Conservation (phyloP, 306 rosid species). For the Dryas alaskensis region DNA sequence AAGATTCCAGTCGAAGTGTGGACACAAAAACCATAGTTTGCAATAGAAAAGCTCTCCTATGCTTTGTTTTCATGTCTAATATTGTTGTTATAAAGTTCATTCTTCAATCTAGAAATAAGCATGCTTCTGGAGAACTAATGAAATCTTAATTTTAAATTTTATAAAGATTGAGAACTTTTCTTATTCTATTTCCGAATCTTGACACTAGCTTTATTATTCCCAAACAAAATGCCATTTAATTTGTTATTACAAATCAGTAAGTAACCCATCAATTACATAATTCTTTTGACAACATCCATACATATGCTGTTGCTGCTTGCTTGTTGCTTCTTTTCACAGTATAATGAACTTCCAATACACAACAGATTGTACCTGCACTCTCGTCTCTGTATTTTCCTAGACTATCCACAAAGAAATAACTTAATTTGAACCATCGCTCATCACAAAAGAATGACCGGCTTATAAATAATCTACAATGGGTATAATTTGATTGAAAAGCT, state of each 20-base stretch:
- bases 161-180: too few relatives aligned
- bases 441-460: constrained; percentile 1
- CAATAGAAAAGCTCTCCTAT: too few relatives aligned
- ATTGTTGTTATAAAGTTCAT: too few relatives aligned
- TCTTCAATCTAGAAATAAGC: too few relatives aligned
- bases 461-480: neutral
- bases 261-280: neutral
- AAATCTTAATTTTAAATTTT: too few relatives aligned
- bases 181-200: neutral
- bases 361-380: neutral
- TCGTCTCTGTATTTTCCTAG: neutral
- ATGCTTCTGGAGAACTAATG: too few relatives aligned
- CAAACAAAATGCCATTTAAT: neutral
- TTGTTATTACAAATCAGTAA: neutral
- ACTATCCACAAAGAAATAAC: neutral
- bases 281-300: neutral
- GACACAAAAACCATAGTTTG: too few relatives aligned
- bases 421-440: neutral
- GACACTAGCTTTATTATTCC: neutral
- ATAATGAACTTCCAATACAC: neutral
- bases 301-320: neutral
- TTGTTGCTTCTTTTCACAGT: neutral
- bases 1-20: too few relatives aligned
- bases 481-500: neutral
- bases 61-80: too few relatives aligned